Base-by-base conservation (phyloP, 2,329 filamentous ascomycete species). In the Aspergillus vadensis region DNA sequence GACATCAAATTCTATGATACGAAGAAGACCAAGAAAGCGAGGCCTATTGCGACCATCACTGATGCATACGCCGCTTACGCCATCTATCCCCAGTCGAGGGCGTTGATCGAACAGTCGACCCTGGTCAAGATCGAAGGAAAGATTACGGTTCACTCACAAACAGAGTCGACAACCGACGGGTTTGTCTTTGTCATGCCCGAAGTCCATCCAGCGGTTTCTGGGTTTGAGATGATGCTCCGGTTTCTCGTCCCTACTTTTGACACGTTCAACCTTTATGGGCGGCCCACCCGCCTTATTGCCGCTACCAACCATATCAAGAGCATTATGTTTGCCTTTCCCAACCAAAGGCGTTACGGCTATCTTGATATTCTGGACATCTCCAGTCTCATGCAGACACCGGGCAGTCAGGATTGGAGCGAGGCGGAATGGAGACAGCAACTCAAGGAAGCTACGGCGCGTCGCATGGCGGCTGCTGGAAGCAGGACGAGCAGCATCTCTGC, bases 151-250 rank as follows among this genome's bases (percentile, higher is more conserved):
- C 92, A 97, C 77, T 89, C 89, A 0, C 85, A 88, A 12, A 88
- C 91, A 8, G 87, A 91, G 19, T 88, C 89, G 0, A 87, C 87
- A 2, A 90, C 90, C 0, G 95, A 99, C 74, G 95, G 95, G 0
- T 97, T 97, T 69, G 91, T 99, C 4, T 99, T 99, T 72, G 88
- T 98, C 67, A 97, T 99, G 93, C 95, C 95, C 4, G 95, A 99
- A 75, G 86, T 90, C 1, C 92, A 91, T 70, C 89, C 94, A n/a
- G 93, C 92, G 17, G 90, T 99, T 12, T 91, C 87, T 57, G 95
- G 95, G 0, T 97, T 98, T 68, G 95, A 98, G 76, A 97, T 96
- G 83, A 89, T 99, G 83, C 82, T 99, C 36, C 87, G 92, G 49
- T 97, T 91, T 79, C 82, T 99, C 12, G 96, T 99, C 74, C 95